Base-by-base conservation (phyloP, 441 rosid species). In the Brassica hybrid region DNA sequence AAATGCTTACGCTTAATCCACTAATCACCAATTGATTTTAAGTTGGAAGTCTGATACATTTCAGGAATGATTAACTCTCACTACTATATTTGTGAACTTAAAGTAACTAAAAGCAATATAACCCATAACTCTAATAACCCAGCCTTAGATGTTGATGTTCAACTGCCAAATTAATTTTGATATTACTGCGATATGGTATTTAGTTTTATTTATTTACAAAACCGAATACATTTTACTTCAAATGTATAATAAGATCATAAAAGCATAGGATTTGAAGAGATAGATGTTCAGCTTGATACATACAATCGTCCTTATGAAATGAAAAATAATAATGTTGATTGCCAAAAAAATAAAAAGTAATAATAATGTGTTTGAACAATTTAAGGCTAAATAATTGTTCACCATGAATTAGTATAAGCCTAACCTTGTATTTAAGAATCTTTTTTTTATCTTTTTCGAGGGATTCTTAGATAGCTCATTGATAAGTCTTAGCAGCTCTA, bases 61-160 rank as follows among this genome's bases (percentile, higher is more conserved):
- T 70, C 8, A 25, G n/a, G 25, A 23, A 54, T 17, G n/a, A 45
- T 58, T 18, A 43, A 41, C 38, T 71, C 57, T 43, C 34, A 57
- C 50, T 4, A 71, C 60, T 65, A 5, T 18, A 57, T 43, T 25
- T 27, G 43, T 62, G 58, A 66, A 27, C 57, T 23, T 5, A 34
- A 13, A 23, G 30, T 32, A 63, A 8, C 12, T 63, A 64, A 76
- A 43, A 43, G 50, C 57, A 57, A 34, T 76, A 27, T 11, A 60
- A 21, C 57, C 32, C 64, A 56, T 56, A 70, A 71, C 80, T 76
- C 32, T 4, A 71, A 71, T 43, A 25, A 65, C 62, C 36, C 48
- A 66, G 30, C 7, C n/a, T 34, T 57, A 59, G 81, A 66, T 72
- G n/a, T n/a, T 65, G 77, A 72, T 78, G 68, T 72, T 59, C 64